A percentile compares a stretch with the other conserved stretches of the same genome.
phyloP scores from a whole-genome alignment of 78 protist genomes.

The Dictyostelium intermedium region DNA sequence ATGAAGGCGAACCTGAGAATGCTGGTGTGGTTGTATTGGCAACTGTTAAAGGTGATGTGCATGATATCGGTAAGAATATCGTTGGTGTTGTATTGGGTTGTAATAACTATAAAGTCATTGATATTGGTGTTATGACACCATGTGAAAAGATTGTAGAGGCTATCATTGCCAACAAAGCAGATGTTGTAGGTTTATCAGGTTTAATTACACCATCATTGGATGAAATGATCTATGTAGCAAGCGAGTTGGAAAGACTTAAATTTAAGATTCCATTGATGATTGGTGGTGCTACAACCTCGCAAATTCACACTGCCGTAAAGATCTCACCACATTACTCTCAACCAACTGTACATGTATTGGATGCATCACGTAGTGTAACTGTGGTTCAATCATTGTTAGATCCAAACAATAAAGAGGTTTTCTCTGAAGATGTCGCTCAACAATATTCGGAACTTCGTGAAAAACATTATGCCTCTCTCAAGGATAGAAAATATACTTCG shows the following conservation, averaged over 20 bases:
- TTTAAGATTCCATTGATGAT: constrained; percentile 96
- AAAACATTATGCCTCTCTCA: constrained; percentile 93
- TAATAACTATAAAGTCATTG: constrained; percentile 96
- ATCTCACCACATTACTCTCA: constrained; percentile 90
- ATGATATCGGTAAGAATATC: constrained; percentile 99
- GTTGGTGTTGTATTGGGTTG: constrained; percentile 99
- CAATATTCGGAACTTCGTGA: constrained; percentile 93
- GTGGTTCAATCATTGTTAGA: constrained; percentile 89
- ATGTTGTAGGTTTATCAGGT: constrained; percentile 97
- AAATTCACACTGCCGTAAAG: constrained; percentile 99
- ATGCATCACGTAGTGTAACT: constrained; percentile 95
- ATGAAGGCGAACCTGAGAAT: constrained; percentile 29
- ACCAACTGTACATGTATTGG: constrained; percentile 95
- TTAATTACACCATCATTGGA: constrained; percentile 99
- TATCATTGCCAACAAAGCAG: constrained; percentile 88
- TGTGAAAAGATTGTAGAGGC: constrained; percentile 90
- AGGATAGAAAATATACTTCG: constrained; percentile 89
- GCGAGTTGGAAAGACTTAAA: constrained; percentile 93
- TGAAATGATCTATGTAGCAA: constrained; percentile 97
- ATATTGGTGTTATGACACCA: constrained; percentile 97
- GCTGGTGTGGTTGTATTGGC: constrained; percentile 93
- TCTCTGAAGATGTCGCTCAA: constrained; percentile 80
- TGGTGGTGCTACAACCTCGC: constrained; percentile 99
- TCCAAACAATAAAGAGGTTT: constrained; percentile 75
- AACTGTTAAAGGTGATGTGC: constrained; percentile 99